phyloP scores from a whole-genome alignment of 306 rosid species.

The Gleditsia sinensis region DNA sequence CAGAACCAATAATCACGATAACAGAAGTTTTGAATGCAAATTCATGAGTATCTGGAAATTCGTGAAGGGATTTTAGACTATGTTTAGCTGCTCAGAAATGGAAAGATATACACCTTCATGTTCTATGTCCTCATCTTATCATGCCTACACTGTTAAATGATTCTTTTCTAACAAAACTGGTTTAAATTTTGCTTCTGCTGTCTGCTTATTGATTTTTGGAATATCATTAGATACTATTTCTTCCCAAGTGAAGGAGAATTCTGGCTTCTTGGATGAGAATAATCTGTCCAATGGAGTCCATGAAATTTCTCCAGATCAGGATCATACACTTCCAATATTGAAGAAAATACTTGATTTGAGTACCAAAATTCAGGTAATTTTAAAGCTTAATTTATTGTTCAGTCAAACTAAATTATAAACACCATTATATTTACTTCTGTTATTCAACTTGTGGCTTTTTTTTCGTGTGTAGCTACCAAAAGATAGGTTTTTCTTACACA shows the following conservation, averaged over 20 bases:
- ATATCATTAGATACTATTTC: conserved; percentile 39
- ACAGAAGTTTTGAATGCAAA: no score
- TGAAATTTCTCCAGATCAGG: conserved; percentile 59
- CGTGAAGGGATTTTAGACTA: no score
- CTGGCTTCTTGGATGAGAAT: conserved; percentile 51
- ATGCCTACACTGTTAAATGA: no score
- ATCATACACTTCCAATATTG: conserved; percentile 76
- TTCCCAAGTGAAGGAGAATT: conserved; percentile 36
- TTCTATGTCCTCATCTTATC: no score
- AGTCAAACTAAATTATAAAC: not conserved
- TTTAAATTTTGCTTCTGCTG: not conserved
- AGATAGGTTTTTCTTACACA: not conserved
- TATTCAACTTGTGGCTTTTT: not conserved
- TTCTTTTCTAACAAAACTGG: not conserved
- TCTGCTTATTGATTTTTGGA: not conserved
- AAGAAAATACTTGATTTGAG: conserved; percentile 68
- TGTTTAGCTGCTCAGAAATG: no score
- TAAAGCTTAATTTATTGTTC: not conserved
- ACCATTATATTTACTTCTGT: not conserved
- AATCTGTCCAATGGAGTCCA: conserved; percentile 52
- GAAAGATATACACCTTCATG: no score
- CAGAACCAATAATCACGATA: no score
- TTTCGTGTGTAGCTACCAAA: not conserved
- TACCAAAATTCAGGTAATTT: conserved; percentile 64
- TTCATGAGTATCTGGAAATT: no score